These are phyloP conservation scores for Halophytophthora polymorphica DNA, from an alignment of 352 stramenopile genomes.

Conservation along the genomic window DNA sequence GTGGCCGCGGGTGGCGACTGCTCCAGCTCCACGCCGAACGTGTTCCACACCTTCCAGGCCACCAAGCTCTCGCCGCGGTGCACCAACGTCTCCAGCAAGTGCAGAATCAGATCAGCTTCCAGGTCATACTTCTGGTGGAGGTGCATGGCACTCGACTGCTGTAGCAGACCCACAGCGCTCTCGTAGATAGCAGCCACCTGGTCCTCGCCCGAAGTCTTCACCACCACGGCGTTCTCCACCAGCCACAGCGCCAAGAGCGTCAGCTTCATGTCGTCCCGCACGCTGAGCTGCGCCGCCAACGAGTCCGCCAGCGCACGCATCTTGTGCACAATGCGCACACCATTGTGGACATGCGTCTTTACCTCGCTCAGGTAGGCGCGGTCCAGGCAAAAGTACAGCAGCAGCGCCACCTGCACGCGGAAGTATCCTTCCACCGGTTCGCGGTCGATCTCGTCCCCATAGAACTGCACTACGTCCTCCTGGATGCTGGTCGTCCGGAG, in stretches of 20 bases:
- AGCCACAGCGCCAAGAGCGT: constrained; percentile 77
- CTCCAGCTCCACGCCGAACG: constrained; percentile 61
- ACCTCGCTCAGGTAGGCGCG: constrained; percentile 57
- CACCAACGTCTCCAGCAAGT: constrained; percentile 76
- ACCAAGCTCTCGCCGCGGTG: constrained; percentile 70
- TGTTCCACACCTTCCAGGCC: constrained; percentile 85
- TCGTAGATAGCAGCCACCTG: constrained; percentile 67
- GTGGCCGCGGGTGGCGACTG: constrained; percentile 46
- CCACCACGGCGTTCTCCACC: constrained; percentile 72
- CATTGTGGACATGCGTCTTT: constrained; percentile 45
- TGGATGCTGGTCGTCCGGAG: constrained; percentile 42
- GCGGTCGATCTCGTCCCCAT: constrained; percentile 57
- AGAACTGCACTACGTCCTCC: constrained; percentile 57
- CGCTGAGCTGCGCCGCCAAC: constrained; percentile 63
- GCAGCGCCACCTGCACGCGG: constrained; percentile 61
- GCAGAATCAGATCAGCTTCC: constrained; percentile 64
- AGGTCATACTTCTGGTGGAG: constrained; percentile 74
- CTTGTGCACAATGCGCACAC: constrained; percentile 51
- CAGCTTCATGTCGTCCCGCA: constrained; percentile 82
- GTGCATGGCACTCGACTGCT: constrained; percentile 74
- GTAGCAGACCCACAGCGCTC: constrained; percentile 48
- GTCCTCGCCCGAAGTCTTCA: constrained; percentile 60
- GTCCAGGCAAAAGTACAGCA: constrained; percentile 82
- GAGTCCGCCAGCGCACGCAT: constrained; percentile 66
- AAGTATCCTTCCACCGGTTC: constrained; percentile 79